A percentile compares a stretch with the other conserved stretches of the same genome.
Evolutionary conservation across 129 eudicot species (phyloP).

Genomic region (Tanacetum coccineum): DNA sequence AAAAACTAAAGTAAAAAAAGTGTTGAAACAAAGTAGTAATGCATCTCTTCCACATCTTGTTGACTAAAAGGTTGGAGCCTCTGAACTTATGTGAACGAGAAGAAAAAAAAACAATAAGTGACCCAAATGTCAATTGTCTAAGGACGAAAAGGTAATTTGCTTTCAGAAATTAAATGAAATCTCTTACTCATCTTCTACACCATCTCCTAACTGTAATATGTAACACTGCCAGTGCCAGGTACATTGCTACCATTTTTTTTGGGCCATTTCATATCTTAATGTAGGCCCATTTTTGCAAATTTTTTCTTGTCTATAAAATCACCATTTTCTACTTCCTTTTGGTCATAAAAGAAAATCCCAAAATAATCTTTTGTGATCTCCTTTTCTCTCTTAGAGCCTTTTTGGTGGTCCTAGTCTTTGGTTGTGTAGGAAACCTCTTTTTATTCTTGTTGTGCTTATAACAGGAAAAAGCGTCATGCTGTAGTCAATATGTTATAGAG

Average conservation of each 20-base stretch:
- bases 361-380: not conserved
- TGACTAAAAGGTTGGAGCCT: too few relatives aligned
- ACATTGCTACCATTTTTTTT: constrained; percentile 13
- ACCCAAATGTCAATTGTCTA: not conserved
- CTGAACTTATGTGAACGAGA: too few relatives aligned
- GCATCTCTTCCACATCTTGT: too few relatives aligned
- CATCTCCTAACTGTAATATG: constrained; percentile 26
- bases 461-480: constrained; percentile 12
- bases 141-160: not conserved
- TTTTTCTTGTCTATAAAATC: constrained; percentile 23
- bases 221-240: not conserved
- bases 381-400: not conserved
- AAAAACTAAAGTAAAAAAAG: too few relatives aligned
- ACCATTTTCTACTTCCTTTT: constrained; percentile 13
- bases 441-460: constrained; percentile 13
- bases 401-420: constrained; percentile 18
- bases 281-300: constrained; percentile 17
- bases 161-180: constrained; percentile 11
- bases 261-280: constrained; percentile 17
- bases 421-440: constrained; percentile 6
- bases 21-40: too few relatives aligned
- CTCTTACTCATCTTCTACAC: constrained; percentile 18
- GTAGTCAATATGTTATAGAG: constrained; percentile 16
- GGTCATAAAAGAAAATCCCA: constrained; percentile 12
- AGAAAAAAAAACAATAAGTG: too few relatives aligned